phyloP scores from a whole-genome alignment of 441 rosid genomes.

The Jatropha podagrica region DNA sequence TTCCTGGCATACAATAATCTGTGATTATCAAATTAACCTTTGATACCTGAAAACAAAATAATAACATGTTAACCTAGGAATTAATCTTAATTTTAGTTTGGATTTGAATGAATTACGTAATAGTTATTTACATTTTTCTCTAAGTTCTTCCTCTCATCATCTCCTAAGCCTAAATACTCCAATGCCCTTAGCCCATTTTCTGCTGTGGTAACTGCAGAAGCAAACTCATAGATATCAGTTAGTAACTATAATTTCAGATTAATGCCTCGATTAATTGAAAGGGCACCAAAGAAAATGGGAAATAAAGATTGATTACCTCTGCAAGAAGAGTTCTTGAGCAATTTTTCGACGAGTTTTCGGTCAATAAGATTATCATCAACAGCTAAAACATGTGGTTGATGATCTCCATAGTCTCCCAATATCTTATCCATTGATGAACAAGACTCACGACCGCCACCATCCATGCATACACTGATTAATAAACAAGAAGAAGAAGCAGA shows the following conservation, averaged over 20 bases:
- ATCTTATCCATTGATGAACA: slow-evolving; percentile 32
- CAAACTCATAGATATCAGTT: background rate
- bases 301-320: slow-evolving; percentile 44
- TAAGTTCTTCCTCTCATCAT: slow-evolving; percentile 29
- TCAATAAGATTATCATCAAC: slow-evolving; percentile 88
- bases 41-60: slow-evolving; percentile 36
- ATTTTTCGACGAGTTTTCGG: slow-evolving; percentile 64
- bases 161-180: slow-evolving; percentile 64
- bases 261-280: background rate
- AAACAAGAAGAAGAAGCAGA: background rate
- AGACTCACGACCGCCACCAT: slow-evolving; percentile 18
- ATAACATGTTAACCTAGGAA: background rate
- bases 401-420: slow-evolving; percentile 27
- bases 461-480: slow-evolving; percentile 6
- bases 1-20: slow-evolving; percentile 92
- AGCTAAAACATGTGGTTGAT: slow-evolving; percentile 73
- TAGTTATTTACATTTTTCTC: slow-evolving; percentile 20
- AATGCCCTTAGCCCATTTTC: slow-evolving; percentile 76
- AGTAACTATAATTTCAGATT: background rate
- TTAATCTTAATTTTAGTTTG: too few relatives aligned
- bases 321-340: slow-evolving; percentile 79
- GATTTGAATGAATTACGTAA: too few relatives aligned
- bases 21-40: slow-evolving; percentile 78
- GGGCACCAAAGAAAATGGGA: background rate
- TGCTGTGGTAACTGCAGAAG: slow-evolving; percentile 68